Base-by-base conservation (phyloP, 2,329 filamentous ascomycete genomes). In the Fusarium drepaniforme region DNA sequence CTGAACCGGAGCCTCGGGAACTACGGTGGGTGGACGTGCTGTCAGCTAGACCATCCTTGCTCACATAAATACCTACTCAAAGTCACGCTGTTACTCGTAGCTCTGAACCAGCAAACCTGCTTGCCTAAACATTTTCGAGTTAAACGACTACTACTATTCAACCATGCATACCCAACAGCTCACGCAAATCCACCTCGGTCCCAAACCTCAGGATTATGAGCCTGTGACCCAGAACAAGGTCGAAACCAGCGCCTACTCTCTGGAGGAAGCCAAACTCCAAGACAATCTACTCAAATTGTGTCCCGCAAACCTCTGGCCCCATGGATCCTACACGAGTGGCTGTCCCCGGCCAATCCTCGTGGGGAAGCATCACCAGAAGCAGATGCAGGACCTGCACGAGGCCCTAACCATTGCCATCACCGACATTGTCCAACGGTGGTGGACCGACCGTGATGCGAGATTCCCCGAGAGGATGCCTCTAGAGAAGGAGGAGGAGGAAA, bases 351-450 rank as follows among this genome's bases (percentile, higher is more conserved):
- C 84, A 2, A 78, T 85, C 3, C 81, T 84, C 15, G 70, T 84
- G 8, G 71, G 75, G 4, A 56, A 74, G 1, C 59, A 80, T 21
- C 83, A 84, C 12, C 72, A 82, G 21, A 38, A 74, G 16, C 80
- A 82, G 51, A 40, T 84, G 25, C 59, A 71, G 3, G 66, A 76
- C 8, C 59, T 85, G 6, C 81, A 82, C 21, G 75, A 79, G 11
- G 78, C 81, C 3, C 63, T 85, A 33, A 80, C 79, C 3, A 35
- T 62, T 3, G 82, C 84, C 7, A 70, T 85, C 13, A 72, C 69
- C 3, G 79, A 84, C 57, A 82, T 85, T 64, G 82, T 86, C 15
- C 67, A 78, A 37, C 79, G 83, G 5, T 86, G 84, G 84, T 86
- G 83, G 83, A 72, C 59, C 4, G 83, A 84, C 30, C 5, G 21